Evolutionary conservation across 768 basidiomycete species (phyloP).

Genomic region (Calocera cornea): DNA sequence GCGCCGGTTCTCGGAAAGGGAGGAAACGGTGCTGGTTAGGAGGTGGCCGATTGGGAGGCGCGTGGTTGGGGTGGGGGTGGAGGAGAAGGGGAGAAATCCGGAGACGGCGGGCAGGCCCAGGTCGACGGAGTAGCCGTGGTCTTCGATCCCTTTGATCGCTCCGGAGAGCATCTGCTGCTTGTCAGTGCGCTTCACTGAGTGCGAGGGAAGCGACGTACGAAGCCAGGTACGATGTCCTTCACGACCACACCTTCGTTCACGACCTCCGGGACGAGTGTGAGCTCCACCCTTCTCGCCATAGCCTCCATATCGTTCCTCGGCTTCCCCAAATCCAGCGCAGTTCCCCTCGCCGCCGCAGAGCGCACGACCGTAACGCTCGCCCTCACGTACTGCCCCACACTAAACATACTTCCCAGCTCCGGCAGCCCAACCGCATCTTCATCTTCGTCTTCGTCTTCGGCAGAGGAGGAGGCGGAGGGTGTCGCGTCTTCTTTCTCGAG

Average conservation of each 20-base stretch:
- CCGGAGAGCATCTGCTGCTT: conserved; percentile 51
- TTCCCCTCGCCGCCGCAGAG: conserved; percentile 50
- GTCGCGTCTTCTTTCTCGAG: conserved; percentile 40
- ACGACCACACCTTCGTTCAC: conserved; percentile 73
- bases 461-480: conserved; percentile 15
- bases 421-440: conserved; percentile 31
- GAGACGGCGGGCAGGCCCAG: conserved; percentile 65
- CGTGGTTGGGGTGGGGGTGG: conserved; percentile 29
- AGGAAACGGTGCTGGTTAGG: conserved; percentile 50
- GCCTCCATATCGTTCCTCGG: conserved; percentile 53
- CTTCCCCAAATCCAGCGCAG: conserved; percentile 33
- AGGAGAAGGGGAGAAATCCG: conserved; percentile 75
- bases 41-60: conserved; percentile 51
- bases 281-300: conserved; percentile 65
- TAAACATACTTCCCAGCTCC: conserved; percentile 62
- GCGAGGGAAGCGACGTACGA: conserved; percentile 38
- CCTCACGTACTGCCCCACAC: conserved; percentile 73
- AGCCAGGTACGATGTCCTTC: conserved; percentile 59
- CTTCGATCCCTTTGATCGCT: conserved; percentile 73
- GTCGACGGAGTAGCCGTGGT: conserved; percentile 86
- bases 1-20: conserved; percentile 61
- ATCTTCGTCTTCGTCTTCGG: conserved; percentile 10
- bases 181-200: conserved; percentile 3
- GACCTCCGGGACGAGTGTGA: conserved; percentile 67
- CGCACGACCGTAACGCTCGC: conserved; percentile 59